Percentiles rank a stretch among this genome's conserved stretches.
phyloP scores from a whole-genome alignment of 257 asterid genomes.

The Leonotis leonurus region DNA sequence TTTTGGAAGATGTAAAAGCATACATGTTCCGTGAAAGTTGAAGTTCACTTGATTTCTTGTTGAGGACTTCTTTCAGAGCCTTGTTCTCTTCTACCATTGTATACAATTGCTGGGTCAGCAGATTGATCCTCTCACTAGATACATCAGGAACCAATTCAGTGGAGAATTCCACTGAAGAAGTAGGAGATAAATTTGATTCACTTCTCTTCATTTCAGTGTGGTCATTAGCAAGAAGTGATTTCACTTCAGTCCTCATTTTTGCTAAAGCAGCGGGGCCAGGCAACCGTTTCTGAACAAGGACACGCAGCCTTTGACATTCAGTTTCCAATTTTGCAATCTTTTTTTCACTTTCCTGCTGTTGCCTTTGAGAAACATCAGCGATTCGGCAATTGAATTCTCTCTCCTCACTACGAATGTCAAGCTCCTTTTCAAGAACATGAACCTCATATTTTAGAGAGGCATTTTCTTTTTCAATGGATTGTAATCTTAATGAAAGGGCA shows the following conservation, averaged over 20 bases:
- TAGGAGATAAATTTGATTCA: conserved; percentile 29
- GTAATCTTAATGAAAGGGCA: conserved; percentile 38
- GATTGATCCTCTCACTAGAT: conserved; percentile 28
- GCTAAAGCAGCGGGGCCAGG: conserved; percentile 70
- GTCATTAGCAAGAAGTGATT: conserved; percentile 38
- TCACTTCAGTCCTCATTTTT: conserved; percentile 68
- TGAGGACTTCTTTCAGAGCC: conserved; percentile 37
- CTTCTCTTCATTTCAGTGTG: conserved; percentile 37
- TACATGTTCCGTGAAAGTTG: conserved; percentile 18
- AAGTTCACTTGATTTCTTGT: conserved; percentile 27
- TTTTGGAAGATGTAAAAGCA: conserved; percentile 19
- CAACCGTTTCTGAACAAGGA: conserved; percentile 61
- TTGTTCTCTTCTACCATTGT: conserved; percentile 57
- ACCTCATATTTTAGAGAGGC: conserved; percentile 61
- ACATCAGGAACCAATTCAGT: conserved; percentile 29
- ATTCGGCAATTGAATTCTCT: conserved; percentile 53
- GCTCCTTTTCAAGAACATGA: conserved; percentile 73
- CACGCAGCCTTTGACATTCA: conserved; percentile 71
- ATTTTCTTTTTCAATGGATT: conserved; percentile 62
- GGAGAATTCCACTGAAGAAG: conserved; percentile 31
- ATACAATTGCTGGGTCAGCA: conserved; percentile 44
- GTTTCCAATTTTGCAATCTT: conserved; percentile 55
- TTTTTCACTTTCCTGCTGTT: conserved; percentile 52
- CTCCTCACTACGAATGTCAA: conserved; percentile 70
- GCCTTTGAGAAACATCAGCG: conserved; percentile 49